Base-by-base conservation (phyloP, 495 filamentous ascomycete species). In the Penicillium odoratum region DNA sequence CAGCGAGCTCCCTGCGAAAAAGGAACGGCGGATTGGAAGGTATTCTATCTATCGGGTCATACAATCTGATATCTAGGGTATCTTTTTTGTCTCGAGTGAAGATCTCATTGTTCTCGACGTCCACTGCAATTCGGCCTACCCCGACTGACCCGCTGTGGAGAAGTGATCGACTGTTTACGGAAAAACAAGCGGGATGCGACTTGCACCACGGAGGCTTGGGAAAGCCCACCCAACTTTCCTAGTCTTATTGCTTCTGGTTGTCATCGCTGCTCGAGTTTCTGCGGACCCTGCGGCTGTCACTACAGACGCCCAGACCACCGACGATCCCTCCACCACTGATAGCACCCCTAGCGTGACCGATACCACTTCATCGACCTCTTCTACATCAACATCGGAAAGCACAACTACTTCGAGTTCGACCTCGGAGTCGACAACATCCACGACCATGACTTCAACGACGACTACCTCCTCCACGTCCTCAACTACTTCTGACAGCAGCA, bases 71-170 rank as follows among this genome's bases (percentile, higher is more conserved):
- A n/a, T 40, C n/a, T 15, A 40, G 15, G 15, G 38, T 40, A 4
- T 0, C n/a, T 16, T 40, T 40, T 40, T 13, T n/a, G 15, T 15
- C 11, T 40, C 15, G 38, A 47, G 15, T 28, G 44, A 28, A 47
- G 9, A 47, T 47, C 5, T 29, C 38, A 16, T 54, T 38, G 21
- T 33, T 53, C 34, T 58, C 45, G 33, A 57, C 56, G 7, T 25
- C 57, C 54, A 33, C 51, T 45, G 26, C 59, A 63, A 33, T 54
- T 55, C 38, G 58, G 54, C 44, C 47, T 61, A 58, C 52, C 61
- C 61, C 61, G 49, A 57, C 25, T 53, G 66, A 69, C 66, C 66
- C 66, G 66, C 57, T 64, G 66, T 69, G 66, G 66, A 59, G 65
- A 64, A 65, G n/a, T 33, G 43, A 25, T 51, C 44, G 34, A 55